phyloP scores from a whole-genome alignment of 2,329 filamentous ascomycete species.

The Alternaria gaisen region DNA sequence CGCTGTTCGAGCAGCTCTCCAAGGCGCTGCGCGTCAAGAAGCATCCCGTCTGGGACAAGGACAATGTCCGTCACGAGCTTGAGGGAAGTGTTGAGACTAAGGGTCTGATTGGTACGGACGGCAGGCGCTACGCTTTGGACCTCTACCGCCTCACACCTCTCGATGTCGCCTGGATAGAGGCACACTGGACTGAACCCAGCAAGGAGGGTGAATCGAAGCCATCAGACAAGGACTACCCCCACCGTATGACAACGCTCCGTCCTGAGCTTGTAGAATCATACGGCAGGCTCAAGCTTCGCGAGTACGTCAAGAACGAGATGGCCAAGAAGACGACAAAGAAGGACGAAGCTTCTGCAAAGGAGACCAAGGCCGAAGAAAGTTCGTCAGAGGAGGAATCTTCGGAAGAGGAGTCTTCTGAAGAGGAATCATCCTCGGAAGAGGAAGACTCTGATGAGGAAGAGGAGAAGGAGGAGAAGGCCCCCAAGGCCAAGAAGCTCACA shows the following conservation, averaged over 20 bases:
- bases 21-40: conserved; percentile 91
- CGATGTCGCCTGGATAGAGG: conserved; percentile 90
- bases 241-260: conserved; percentile 93
- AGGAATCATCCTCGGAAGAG: conserved; percentile 45
- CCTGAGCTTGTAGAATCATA: conserved; percentile 89
- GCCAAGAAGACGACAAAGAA: conserved; percentile 51
- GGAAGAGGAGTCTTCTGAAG: conserved; percentile 34
- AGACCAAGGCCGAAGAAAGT: conserved; percentile 46
- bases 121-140: conserved; percentile 96
- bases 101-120: conserved; percentile 94
- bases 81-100: conserved; percentile 98
- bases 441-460: conserved; percentile 77
- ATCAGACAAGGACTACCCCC: conserved; percentile 74
- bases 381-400: conserved; percentile 38
- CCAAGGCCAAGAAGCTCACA: conserved; percentile 30
- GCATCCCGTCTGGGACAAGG: conserved; percentile 98
- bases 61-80: conserved; percentile 85
- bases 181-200: conserved; percentile 62
- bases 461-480: conserved; percentile 64
- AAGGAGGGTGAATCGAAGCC: conserved; percentile 60
- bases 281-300: conserved; percentile 83
- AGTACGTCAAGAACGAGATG: conserved; percentile 84
- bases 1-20: conserved; percentile 88
- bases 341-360: conserved; percentile 51
- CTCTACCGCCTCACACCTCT: conserved; percentile 93